Base-by-base conservation (phyloP, 208 protist genomes). In the Leishmania aethiopica region DNA sequence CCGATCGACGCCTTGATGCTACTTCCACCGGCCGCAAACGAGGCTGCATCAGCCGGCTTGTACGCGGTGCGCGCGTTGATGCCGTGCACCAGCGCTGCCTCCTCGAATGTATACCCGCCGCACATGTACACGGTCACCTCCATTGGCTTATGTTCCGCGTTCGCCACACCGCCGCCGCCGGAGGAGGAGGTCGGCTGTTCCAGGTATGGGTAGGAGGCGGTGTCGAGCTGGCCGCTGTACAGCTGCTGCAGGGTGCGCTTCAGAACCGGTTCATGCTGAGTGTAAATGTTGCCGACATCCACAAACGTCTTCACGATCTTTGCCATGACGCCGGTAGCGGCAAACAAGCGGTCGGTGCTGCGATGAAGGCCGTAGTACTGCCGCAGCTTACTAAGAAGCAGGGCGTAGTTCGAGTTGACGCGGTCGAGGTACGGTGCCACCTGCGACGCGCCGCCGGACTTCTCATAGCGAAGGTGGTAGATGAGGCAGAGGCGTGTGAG, bases 201-300 rank as follows among this genome's bases (percentile, higher is more conserved):
- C 40, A 86, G 64, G 80, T 95, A 96, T n/a, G 92, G 92, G 77
- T 94, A 95, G 28, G 78, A 78, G 11, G 76, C 83, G 3, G 71
- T 10, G 55, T 92, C 83, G 11, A 97, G 86, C 77, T 84, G 79
- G 49, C 93, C 93, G 64, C 84, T 92, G 76, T 91, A 91, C 28
- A 95, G 77, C 82, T 95, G 86, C 84, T 89, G 86, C 49, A 99
- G 79, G 4, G 93, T 96, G 47, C 93, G 85, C 72, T 94, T 91
- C 71, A 99, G 81, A 28, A 95, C 82, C 25, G 99, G 98, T 88
- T 98, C 91, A 86, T 99, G 99, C 89, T 99, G 97, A 1, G 98
- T 99, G 92, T 99, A 99, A 37, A 99, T 96, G 83, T 99, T 99
- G n/a, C 95, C 92, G 37, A 98, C 96, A 78, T 95, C 92, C 40